Evolutionary conservation across 768 basidiomycete species (phyloP), one percentile per base, ranked within the genome.

Genomic region (Lactarius psammicola): DNA sequence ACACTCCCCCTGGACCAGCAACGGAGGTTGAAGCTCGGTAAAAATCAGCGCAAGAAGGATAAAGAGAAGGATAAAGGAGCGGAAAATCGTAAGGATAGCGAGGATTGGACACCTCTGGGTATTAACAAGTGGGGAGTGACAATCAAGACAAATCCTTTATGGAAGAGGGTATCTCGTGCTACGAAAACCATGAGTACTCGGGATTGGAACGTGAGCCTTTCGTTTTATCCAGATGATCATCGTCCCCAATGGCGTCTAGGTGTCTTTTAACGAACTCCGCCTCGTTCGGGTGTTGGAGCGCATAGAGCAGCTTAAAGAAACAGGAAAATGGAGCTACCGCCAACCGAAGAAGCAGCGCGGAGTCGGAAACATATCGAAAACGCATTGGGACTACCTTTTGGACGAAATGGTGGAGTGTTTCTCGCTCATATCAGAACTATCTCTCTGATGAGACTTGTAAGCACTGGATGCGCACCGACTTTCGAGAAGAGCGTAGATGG

Each of bases 391-490:
- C 74, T 91, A 95, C 76, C 80, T 99, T 38, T 77, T 99, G 75
- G 96, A 98, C 67, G 97, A 99, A 77, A 94, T 98, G 94, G 94
- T 92, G 62, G 70, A 84, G 78, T 23, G 33, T 30, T 42, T 40
- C 60, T 31, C 46, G 20, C 51, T 36, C 71, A 54, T 10, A 20
- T 55, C 6, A 34, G 15, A 69, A 53, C 8, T 15, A 8, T 63
- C 13, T 55, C 57, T 33, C 30, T 44, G 17, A 66, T 33, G 20
- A 13, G 44, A 20, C n/a, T 18, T 20, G 28, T 69, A 95, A n/a
- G 95, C 93, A 90, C 85, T 99, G 97, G 97, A 89, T 99, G 85
- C 90, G 93, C 31, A 85, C 85, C 42, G 97, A 99, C 74, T 98
- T 97, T 70, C 87, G 92, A 23, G 95, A 98, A 76, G 97, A 99